A percentile compares a stretch with the other conserved stretches of the same genome.
These are phyloP conservation scores for Alternaria gansuensis DNA, from an alignment of 2,329 filamentous ascomycete species.

Conservation along the genomic window DNA sequence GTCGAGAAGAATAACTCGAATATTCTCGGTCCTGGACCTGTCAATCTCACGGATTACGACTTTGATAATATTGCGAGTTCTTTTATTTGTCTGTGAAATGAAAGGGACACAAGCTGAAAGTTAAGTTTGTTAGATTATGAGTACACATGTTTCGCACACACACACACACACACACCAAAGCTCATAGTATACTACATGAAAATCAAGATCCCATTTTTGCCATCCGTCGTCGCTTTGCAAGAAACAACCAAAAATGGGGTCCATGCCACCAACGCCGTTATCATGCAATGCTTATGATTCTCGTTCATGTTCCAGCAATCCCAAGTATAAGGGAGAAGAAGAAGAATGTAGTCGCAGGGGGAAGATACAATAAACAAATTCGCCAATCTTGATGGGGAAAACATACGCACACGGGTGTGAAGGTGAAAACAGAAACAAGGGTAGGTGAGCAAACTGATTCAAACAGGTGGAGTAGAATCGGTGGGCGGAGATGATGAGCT, in stretches of 20 bases:
- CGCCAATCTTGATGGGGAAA: slow-evolving; percentile 26
- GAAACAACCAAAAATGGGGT: slow-evolving; percentile 1
- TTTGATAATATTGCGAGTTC: slow-evolving; percentile 28
- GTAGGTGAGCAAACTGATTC: not conserved
- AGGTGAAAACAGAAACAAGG: not conserved
- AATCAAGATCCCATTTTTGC: slow-evolving; percentile 5
- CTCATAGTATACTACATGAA: slow-evolving; percentile 19
- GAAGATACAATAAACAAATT: slow-evolving; percentile 14
- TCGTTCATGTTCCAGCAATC: slow-evolving; percentile 6
- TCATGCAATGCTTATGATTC: slow-evolving; percentile 29
- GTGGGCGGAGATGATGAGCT: not conserved
- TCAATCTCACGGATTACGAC: slow-evolving; percentile 31
- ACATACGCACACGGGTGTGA: slow-evolving; percentile 9
- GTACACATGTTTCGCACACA: too few species aligned
- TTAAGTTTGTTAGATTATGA: too few species aligned
- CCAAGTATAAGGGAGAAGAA: slow-evolving; percentile 2
- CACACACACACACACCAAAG: not conserved
- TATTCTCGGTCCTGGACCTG: slow-evolving; percentile 30
- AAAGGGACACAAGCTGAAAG: not conserved
- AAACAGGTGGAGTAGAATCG: not conserved
- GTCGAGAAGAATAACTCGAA: slow-evolving; percentile 36
- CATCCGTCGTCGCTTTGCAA: slow-evolving; percentile 14
- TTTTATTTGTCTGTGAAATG: slow-evolving; percentile 11
- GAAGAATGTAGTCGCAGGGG: slow-evolving; percentile 6
- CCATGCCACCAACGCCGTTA: slow-evolving; percentile 22